Conservation (phyloP, 441 rosid species). For the Corymbia citriodora region DNA sequence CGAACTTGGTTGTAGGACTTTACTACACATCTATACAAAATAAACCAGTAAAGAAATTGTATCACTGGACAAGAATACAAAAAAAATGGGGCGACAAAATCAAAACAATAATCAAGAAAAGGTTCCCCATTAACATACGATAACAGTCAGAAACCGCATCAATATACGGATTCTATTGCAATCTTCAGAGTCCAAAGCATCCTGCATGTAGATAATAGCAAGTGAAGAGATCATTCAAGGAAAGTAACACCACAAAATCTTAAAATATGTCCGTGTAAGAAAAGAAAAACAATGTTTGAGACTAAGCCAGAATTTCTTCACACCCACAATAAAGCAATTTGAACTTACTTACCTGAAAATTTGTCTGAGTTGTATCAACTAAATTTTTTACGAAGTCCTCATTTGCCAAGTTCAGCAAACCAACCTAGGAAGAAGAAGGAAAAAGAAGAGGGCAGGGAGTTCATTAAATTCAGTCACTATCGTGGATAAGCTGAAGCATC, state of each 20-base stretch:
- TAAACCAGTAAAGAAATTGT: neutral
- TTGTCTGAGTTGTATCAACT: slow-evolving; percentile 49
- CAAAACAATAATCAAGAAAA: neutral
- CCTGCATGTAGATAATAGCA: slow-evolving; percentile 35
- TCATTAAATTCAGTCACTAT: neutral
- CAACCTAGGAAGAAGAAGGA: slow-evolving; percentile 47
- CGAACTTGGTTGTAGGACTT: slow-evolving; percentile 88
- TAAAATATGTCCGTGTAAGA: neutral
- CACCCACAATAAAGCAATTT: neutral
- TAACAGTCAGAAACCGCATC: slow-evolving; percentile 78
- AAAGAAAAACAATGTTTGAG: neutral
- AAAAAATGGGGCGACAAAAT: neutral
- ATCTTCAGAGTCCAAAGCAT: slow-evolving; percentile 61
- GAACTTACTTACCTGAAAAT: slow-evolving; percentile 62
- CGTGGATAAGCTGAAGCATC: neutral
- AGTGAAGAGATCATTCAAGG: neutral
- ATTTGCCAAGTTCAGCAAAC: slow-evolving; percentile 88
- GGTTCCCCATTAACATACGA: slow-evolving; percentile 40
- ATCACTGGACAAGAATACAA: neutral
- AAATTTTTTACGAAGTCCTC: slow-evolving; percentile 73
- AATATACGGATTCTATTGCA: slow-evolving; percentile 77
- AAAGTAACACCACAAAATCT: neutral
- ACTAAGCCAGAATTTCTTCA: neutral
- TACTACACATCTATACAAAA: slow-evolving; percentile 79
- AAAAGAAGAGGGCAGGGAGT: neutral